Evolutionary conservation across 176 grass and related monocot genomes (phyloP).

Genomic region (Oryza glumipatula): DNA sequence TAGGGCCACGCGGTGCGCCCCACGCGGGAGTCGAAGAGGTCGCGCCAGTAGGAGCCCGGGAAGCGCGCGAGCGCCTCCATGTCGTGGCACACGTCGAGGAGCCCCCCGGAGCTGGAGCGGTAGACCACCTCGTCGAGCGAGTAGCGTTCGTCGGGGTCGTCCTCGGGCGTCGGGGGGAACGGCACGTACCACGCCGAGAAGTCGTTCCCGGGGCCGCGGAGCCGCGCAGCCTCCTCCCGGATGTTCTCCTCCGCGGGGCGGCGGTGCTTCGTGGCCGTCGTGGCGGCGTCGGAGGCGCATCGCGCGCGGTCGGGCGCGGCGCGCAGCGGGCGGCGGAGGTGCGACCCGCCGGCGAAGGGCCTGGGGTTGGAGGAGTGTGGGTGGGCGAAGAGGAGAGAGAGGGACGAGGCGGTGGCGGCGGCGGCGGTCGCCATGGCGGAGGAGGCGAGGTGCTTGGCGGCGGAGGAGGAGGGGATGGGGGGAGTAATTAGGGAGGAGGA

Average conservation of each 20-base stretch:
- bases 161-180: constrained; percentile 38
- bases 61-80: constrained; percentile 61
- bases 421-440: constrained; percentile 35
- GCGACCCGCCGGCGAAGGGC: constrained; percentile 3
- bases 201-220: constrained; percentile 28
- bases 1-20: constrained; percentile 74
- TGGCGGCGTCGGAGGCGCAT: constrained; percentile 45
- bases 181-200: constrained; percentile 64
- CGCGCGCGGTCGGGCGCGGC: constrained; percentile 23
- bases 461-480: neutral
- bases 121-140: constrained; percentile 78
- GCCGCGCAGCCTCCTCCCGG: constrained; percentile 66
- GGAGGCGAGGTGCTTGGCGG: constrained; percentile 33
- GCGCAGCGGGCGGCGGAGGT: constrained; percentile 20
- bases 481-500: constrained; percentile 22
- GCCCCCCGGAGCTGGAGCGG: constrained; percentile 64
- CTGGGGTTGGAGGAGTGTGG: constrained; percentile 27
- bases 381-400: constrained; percentile 51
- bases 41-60: constrained; percentile 72
- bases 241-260: constrained; percentile 86
- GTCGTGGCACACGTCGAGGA: constrained; percentile 71
- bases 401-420: constrained; percentile 47
- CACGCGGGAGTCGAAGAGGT: constrained; percentile 72
- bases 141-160: constrained; percentile 57
- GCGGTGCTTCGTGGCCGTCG: constrained; percentile 53